phyloP scores from a whole-genome alignment of 352 stramenopile genomes.

The Phytophthora sansomeana region DNA sequence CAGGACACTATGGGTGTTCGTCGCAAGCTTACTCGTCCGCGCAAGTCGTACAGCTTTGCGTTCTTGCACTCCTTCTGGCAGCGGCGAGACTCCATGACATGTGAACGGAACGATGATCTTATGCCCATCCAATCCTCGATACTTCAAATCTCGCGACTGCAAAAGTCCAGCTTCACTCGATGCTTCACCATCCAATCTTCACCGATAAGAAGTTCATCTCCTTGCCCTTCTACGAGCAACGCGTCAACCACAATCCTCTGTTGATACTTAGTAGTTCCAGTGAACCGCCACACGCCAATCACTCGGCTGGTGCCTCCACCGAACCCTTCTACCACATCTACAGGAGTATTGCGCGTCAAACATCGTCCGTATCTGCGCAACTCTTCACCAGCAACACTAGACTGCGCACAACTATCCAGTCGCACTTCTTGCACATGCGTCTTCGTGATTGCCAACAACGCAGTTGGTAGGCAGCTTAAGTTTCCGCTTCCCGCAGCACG shows the following conservation, averaged over 20 bases:
- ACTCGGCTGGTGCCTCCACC: not conserved
- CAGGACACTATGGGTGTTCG: not conserved
- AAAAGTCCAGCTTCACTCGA: not conserved
- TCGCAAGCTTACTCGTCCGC: not conserved
- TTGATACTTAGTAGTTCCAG: not conserved
- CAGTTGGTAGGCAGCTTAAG: not conserved
- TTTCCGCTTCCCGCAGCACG: not conserved
- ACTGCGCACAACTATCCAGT: slow-evolving; percentile 5
- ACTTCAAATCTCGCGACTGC: not conserved
- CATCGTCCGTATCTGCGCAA: slow-evolving; percentile 1
- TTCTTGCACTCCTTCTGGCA: not conserved
- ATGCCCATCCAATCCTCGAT: not conserved
- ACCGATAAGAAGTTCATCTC: not conserved
- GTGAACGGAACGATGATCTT: slow-evolving; percentile 1
- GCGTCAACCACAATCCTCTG: not conserved
- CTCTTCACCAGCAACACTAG: not conserved
- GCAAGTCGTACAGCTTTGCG: not conserved
- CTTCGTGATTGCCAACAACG: not conserved
- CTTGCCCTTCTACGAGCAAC: slow-evolving; percentile 5
- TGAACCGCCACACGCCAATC: slow-evolving; percentile 1
- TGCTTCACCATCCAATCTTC: not conserved
- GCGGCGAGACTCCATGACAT: not conserved
- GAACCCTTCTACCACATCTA: slow-evolving; percentile 13
- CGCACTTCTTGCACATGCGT: not conserved
- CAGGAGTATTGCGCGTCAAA: not conserved